Base-by-base conservation (phyloP, 257 asterid species). In the Nyctanthes arbortristis region DNA sequence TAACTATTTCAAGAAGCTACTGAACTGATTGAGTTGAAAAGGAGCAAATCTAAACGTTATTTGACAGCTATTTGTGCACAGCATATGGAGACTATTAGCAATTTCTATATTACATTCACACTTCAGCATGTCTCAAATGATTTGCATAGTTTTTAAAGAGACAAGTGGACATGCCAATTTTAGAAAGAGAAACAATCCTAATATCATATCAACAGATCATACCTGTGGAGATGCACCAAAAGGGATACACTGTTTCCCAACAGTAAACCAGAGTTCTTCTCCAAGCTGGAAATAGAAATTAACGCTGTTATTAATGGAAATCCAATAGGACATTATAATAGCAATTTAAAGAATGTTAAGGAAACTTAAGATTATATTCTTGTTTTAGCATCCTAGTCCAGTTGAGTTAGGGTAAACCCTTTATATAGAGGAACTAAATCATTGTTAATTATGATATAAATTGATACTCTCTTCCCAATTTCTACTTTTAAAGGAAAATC, bases 151-250 rank as follows among this genome's bases (percentile, higher is more conserved):
- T 20, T 49, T 5, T 49, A 18, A 49, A 49, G 30, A 52, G 59
- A 52, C n/a, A 10, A 52, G 4, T 7, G 4, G 12, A 7, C 29
- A 49, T 49, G 20, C 57, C 18, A 7, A 49, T 49, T 49, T 2
- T 49, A 49, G 57, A 49, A 16, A n/a, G n/a, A n/a, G n/a, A n/a
- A n/a, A n/a, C n/a, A n/a, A n/a, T n/a, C n/a, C n/a, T n/a, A n/a
- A n/a, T n/a, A n/a, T n/a, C n/a, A n/a, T n/a, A n/a, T n/a, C n/a
- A n/a, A 60, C 57, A 52, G 28, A 63, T 63, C 45, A 52, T 68
- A 88, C 96, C 90, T 85, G 95, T 52, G 97, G 97, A 28, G 97
- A 88, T 49, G 92, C 90, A 64, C 92, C 92, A 84, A 90, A 90
- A 30, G 90, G 84, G 63, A 90, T 81, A 66, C 75, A 90, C 75